These are phyloP conservation scores for Aspergillus thermomutatus DNA, from an alignment of 2,329 filamentous ascomycete species.

Conservation along the genomic window DNA sequence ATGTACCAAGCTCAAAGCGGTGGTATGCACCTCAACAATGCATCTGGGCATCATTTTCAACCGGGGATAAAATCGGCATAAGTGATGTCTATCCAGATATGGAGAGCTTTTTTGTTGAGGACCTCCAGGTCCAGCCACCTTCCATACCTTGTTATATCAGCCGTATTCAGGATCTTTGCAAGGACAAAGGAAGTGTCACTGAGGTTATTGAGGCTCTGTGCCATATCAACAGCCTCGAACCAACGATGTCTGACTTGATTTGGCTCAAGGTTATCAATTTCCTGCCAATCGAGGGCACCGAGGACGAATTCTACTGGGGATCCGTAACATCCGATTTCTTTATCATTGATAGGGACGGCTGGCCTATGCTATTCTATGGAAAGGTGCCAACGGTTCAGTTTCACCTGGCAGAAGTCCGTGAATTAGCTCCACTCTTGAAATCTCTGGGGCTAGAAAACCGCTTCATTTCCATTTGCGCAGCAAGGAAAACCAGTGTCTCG, in stretches of 20 bases:
- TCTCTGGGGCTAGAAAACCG: not conserved
- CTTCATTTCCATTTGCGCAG: not conserved
- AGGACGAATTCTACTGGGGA: not conserved
- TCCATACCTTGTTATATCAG: not conserved
- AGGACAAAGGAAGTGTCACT: not conserved
- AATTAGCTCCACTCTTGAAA: not conserved
- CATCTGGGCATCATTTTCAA: not conserved
- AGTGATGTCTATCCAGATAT: conserved; percentile 1
- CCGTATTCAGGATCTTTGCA: not conserved
- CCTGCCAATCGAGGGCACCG: not conserved
- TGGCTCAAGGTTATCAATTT: not conserved
- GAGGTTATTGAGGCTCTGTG: not conserved
- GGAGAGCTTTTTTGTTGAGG: not conserved
- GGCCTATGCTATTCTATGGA: not conserved
- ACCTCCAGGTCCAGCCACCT: not conserved
- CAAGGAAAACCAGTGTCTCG: not conserved
- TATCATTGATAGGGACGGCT: conserved; percentile 4
- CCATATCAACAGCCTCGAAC: not conserved
- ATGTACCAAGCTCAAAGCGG: not conserved
- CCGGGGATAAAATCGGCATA: not conserved
- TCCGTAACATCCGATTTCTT: not conserved
- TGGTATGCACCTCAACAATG: not conserved
- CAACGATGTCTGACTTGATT: not conserved
- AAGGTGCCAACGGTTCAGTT: not conserved
- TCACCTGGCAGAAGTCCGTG: not conserved